Evolutionary conservation across 2,329 filamentous ascomycete genomes (phyloP).

Genomic region (Endothia cerciana): DNA sequence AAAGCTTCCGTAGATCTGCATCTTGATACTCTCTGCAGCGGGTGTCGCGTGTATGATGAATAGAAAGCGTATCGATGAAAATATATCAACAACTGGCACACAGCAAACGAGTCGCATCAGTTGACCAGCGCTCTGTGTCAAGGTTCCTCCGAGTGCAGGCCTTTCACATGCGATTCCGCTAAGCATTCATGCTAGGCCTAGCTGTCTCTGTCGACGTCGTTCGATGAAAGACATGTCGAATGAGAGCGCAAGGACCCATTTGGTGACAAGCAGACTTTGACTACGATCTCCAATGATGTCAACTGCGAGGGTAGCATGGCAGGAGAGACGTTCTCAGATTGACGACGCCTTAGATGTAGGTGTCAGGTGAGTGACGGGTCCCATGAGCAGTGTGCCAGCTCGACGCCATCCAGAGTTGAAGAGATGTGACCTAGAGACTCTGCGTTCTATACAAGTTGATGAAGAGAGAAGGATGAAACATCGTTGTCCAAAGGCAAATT

Average conservation of each 20-base stretch:
- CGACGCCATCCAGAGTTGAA: background rate
- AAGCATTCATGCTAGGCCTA: background rate
- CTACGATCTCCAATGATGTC: background rate
- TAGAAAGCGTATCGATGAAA: background rate
- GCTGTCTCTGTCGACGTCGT: background rate
- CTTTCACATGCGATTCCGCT: background rate
- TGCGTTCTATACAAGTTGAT: too few relatives aligned
- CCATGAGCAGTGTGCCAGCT: background rate
- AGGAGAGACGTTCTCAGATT: background rate
- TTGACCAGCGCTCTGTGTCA: background rate
- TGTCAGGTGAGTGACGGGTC: background rate
- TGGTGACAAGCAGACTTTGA: background rate
- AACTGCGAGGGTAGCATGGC: background rate
- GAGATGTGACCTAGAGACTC: too few relatives aligned
- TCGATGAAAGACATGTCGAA: background rate
- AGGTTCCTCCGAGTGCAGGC: too few relatives aligned
- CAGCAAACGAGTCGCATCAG: background rate
- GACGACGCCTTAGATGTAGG: background rate
- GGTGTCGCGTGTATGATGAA: background rate
- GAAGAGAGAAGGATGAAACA: too few relatives aligned
- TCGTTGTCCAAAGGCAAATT: too few relatives aligned
- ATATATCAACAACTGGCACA: background rate
- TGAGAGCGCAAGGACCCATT: background rate
- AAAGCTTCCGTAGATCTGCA: background rate
- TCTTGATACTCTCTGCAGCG: background rate